Base-by-base conservation (phyloP, 768 basidiomycete species). In the Boletales sp. region DNA sequence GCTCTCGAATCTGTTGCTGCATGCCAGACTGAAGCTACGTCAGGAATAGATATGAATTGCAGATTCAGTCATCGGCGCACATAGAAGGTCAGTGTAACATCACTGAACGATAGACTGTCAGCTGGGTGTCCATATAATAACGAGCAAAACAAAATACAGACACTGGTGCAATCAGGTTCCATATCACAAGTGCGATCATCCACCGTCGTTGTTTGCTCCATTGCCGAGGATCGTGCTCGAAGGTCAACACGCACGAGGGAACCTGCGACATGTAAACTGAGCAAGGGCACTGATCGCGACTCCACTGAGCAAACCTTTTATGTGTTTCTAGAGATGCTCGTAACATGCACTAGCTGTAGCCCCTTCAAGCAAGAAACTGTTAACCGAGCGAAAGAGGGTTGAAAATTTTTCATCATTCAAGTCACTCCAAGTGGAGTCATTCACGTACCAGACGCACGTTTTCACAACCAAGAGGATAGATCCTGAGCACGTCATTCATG, bases 151-250 rank as follows among this genome's bases (percentile, higher is more conserved):
- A 38, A n/a, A 38, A n/a, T 11, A 49, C 65, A 44, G 18, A 65
- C 65, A 66, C 54, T 12, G 65, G 65, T 29, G 66, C 65, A n/a
- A 67, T 65, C 14, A 52, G 46, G 34, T 65, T 59, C 63, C 60
- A 67, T 40, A 66, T 47, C 15, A 66, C 59, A 21, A 67, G 53
- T n/a, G 49, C 43, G 29, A 67, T 65, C 49, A 52, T 48, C 56
- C 65, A 66, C 24, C 64, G 58, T 14, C 57, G 55, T 57, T 43
- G 53, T 39, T 63, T 67, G 57, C 47, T 59, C 65, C 64, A 65
- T 42, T 58, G 55, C 34, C 45, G 64, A 43, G 17, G 62, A 50
- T 64, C 62, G 51, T 59, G 56, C 47, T 56, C 57, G 10, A 51
- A 56, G 27, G 55, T 50, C 43, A 54, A 42, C 14, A 48, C 39